Conservation (phyloP, 371 early-diverging fungal species). For the Basidiobolus meristosporus region DNA sequence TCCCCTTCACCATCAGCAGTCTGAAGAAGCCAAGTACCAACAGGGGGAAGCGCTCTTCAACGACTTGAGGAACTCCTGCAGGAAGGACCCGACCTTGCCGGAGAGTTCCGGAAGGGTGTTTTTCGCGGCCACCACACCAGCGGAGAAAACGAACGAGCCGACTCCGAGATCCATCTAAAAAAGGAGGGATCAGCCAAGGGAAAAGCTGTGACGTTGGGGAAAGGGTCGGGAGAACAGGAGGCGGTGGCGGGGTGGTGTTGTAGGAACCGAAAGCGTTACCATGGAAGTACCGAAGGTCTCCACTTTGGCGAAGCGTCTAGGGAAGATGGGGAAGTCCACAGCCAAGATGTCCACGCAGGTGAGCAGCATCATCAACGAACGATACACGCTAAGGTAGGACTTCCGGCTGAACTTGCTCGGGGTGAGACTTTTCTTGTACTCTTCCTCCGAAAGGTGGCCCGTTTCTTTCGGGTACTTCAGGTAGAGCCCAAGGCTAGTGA, state of each 20-base stretch:
- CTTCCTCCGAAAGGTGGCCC: too few relatives aligned
- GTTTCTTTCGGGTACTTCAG: too few relatives aligned
- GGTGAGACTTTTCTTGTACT: too few relatives aligned
- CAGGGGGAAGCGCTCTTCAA: constrained; percentile 32
- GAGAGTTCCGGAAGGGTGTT: constrained; percentile 17
- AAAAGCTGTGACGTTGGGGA: too few relatives aligned
- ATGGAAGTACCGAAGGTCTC: constrained; percentile 84
- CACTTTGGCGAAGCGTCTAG: constrained; percentile 77
- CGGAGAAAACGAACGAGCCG: constrained; percentile 65
- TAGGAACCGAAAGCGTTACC: constrained; percentile 18
- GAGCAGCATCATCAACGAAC: constrained; percentile 55
- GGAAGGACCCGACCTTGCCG: constrained; percentile 4
- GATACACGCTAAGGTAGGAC: constrained; percentile 33
- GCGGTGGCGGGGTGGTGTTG: not conserved
- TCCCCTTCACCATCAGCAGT: constrained; percentile 45
- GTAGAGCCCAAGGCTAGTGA: too few relatives aligned
- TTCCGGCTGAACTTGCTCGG: not conserved
- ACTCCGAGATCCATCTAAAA: constrained; percentile 76
- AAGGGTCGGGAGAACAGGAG: not conserved
- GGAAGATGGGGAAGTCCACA: constrained; percentile 90
- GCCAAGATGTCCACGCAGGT: constrained; percentile 78
- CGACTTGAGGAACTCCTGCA: constrained; percentile 8
- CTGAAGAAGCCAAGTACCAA: constrained; percentile 53
- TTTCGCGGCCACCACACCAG: constrained; percentile 49
- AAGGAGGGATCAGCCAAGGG: not conserved